phyloP scores from a whole-genome alignment of 1,284 basidiomycete genomes.

The Ustilago cynodontis region DNA sequence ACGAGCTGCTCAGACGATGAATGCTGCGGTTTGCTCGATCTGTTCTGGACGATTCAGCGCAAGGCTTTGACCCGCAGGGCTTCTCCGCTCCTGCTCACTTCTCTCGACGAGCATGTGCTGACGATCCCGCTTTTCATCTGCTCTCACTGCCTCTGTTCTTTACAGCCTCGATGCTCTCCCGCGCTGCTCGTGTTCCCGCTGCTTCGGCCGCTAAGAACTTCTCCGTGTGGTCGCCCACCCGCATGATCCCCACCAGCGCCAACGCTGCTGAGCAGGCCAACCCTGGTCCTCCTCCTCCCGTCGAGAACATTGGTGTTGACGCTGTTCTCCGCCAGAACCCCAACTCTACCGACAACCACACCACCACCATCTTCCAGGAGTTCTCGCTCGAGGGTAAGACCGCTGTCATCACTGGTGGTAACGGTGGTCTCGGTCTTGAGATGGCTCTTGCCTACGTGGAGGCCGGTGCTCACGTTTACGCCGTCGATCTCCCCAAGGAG shows the following conservation, averaged over 20 bases:
- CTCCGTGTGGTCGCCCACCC: conserved; percentile 45
- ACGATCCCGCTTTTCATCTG: not conserved
- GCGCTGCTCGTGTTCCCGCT: conserved; percentile 38
- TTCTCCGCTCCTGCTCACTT: too few relatives aligned
- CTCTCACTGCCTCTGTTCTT: not conserved
- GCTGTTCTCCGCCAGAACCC: conserved; percentile 64
- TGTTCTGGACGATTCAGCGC: not conserved
- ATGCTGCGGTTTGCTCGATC: not conserved
- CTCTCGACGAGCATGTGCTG: not conserved
- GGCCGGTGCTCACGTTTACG: conserved; percentile 82
- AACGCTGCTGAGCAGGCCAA: conserved; percentile 59
- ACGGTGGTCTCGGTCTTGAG: conserved; percentile 84
- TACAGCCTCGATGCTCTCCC: conserved; percentile 49
- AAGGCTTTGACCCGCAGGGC: not conserved
- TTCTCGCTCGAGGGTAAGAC: conserved; percentile 82
- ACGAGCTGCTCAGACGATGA: not conserved
- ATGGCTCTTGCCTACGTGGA: conserved; percentile 83
- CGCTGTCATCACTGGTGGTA: conserved; percentile 75
- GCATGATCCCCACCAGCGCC: conserved; percentile 40
- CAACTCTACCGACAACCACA: conserved; percentile 62
- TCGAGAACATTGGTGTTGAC: conserved; percentile 67
- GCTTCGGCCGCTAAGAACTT: conserved; percentile 39
- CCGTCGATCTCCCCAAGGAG: conserved; percentile 78
- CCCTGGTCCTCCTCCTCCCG: conserved; percentile 65
- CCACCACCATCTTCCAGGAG: conserved; percentile 76